Evolutionary conservation across 306 rosid species (phyloP), one percentile per base, ranked within the genome.

Genomic region (Fagus crenata): DNA sequence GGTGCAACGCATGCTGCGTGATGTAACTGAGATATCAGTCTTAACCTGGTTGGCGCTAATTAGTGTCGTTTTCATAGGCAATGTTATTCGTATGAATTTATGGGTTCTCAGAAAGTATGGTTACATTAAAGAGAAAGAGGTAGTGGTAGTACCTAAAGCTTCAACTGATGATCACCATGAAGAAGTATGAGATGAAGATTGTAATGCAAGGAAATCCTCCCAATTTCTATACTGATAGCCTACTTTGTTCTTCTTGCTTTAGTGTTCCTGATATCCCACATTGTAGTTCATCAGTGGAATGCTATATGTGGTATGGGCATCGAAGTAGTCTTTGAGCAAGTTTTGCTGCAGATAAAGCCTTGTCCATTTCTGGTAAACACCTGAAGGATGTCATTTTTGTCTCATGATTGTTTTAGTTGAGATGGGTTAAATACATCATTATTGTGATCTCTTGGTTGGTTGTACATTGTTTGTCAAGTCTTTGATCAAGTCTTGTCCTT

Each of bases 21-120:
- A 54, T 22, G 75, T 76, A 22, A 76, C 81, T 7, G 70, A 73
- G 65, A 59, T 81, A 13, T 76, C 85, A 41, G 78, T 81, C 61
- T 13, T 81, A 8, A 9, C 78, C 33, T 81, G 85, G 85, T 7
- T 81, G 39, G 63, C 71, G 0, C 42, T 76, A 49, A 65, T 81
- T 70, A 77, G 75, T 53, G 15, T 65, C 1, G 77, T 81, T 5
- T 76, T 81, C 39, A 17, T 71, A 1, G 81, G 85, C 35, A 76
- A 81, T 54, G 17, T 65, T 39, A 0, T 77, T 9, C 61, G 81
- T 17, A 56, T 58, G 37, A 65, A 41, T 39, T 6, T 49, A 17
- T 54, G 75, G 78, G 37, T 81, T 43, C 81, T 81, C 31, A 76
- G 69, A 35, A 76, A 76, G 78, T 58, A 67, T 18, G 85, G 85